These are phyloP conservation scores for Laburnicola sp. DNA, from an alignment of 2,329 filamentous ascomycete genomes.

Conservation along the genomic window DNA sequence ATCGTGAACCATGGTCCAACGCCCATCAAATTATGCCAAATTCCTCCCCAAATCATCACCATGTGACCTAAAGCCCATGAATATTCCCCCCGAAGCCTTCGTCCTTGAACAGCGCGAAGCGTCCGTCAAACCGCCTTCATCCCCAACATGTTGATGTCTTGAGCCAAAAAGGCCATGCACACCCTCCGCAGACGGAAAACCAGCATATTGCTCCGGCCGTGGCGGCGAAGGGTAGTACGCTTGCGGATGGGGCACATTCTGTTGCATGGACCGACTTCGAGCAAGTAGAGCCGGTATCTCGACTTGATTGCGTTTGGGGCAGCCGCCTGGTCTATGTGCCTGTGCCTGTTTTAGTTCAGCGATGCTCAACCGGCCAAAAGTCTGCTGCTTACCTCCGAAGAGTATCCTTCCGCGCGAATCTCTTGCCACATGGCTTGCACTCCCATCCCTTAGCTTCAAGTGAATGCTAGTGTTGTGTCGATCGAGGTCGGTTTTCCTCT, in stretches of 20 bases:
- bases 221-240: conserved; percentile 19
- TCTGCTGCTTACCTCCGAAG: conserved; percentile 68
- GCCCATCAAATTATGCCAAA: background rate
- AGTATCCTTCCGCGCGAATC: conserved; percentile 81
- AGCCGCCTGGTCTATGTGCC: conserved; percentile 73
- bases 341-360: conserved; percentile 43
- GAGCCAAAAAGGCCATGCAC: background rate
- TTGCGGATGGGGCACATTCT: conserved; percentile 2
- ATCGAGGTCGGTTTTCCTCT: conserved; percentile 76
- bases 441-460: conserved; percentile 70
- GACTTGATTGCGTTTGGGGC: conserved; percentile 59
- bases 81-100: conserved; percentile 16
- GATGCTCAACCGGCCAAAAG: background rate
- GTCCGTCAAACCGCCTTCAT: conserved; percentile 2
- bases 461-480: conserved; percentile 67
- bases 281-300: conserved; percentile 17
- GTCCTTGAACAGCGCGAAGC: conserved; percentile 17
- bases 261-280: conserved; percentile 21
- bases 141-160: background rate
- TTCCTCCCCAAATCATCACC: background rate
- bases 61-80: conserved; percentile 12
- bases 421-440: conserved; percentile 70
- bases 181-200: conserved; percentile 6
- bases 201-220: conserved; percentile 16
- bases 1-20: background rate